Percentiles rank a stretch among this genome's conserved stretches.
These are phyloP conservation scores for Diaporthe sp. DNA, from an alignment of 2,329 filamentous ascomycete genomes.

Conservation along the genomic window DNA sequence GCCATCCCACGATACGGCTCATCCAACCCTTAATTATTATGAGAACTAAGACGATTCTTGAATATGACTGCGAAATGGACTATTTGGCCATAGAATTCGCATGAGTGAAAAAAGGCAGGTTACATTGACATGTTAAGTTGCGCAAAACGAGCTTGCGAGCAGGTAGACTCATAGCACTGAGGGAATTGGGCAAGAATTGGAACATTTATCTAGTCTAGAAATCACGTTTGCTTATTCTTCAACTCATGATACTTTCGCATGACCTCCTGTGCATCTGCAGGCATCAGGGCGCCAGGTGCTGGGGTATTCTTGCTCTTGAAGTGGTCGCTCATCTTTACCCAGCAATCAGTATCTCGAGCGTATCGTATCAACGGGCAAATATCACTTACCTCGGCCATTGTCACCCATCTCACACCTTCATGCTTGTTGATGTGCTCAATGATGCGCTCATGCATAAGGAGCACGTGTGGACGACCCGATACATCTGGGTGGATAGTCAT, in stretches of 20 bases:
- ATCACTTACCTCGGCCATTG: conserved; percentile 39
- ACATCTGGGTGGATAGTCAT: conserved; percentile 84
- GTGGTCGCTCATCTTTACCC: conserved; percentile 39
- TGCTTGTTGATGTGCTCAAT: conserved; percentile 43
- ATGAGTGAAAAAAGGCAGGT: neutral
- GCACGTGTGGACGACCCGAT: conserved; percentile 77
- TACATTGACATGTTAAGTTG: neutral
- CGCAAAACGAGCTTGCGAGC: neutral
- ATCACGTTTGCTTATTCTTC: neutral
- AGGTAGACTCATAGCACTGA: neutral
- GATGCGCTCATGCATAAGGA: conserved; percentile 79
- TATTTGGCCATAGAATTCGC: neutral
- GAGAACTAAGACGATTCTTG: fast-evolving
- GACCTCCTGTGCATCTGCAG: conserved; percentile 36
- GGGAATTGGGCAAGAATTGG: neutral
- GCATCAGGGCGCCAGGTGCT: conserved; percentile 38
- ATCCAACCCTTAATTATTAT: too few species aligned
- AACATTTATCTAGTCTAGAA: neutral
- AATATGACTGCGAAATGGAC: neutral
- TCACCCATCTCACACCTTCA: conserved; percentile 41
- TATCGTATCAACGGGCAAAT: too few species aligned
- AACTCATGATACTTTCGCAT: conserved; percentile 35
- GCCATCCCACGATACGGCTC: too few species aligned
- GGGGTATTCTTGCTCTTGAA: conserved; percentile 42
- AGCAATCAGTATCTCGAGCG: neutral